Base-by-base conservation (phyloP, 352 stramenopile species). In the Phytophthora cactorum region DNA sequence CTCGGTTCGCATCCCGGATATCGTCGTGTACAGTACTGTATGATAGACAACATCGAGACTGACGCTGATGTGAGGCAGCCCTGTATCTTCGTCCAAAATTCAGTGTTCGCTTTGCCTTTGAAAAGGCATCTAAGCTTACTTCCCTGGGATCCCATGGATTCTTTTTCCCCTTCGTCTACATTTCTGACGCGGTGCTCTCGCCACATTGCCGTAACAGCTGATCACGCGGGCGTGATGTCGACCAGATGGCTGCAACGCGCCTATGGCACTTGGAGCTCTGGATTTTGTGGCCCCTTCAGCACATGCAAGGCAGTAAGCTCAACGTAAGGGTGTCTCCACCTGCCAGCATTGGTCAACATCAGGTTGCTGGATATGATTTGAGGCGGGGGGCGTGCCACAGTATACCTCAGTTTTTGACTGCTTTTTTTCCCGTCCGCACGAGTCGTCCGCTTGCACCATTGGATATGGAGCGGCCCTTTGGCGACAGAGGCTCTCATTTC, bases 391-490 rank as follows among this genome's bases (percentile, higher is more conserved):
- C 41, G 11, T 29, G 10, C 17, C 45, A 22, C 41, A n/a, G 3
- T 39, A 39, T 39, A 39, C 12, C 34, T 32, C 31, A 25, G 51
- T 52, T 43, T 34, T 22, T 29, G 38, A 15, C 39, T 22, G 34
- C 34, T 22, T 22, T 59, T 52, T 52, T 45, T 52, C 49, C 49
- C 58, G 58, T 46, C 36, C 56, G 45, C 44, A 55, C 11, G 25
- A 28, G 34, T 65, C 46, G 57, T 44, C 57, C 58, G 5, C 11
- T 66, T 52, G 47, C 47, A 39, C 59, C 31, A 28, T 25, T 52
- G 41, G 45, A 36, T 57, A 56, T 55, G 39, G 38, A 47, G 50
- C 27, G 28, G 14, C 4, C 28, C n/a, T 22, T 22, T 22, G 17
- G 17, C 17, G 17, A 22, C 17, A 22, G 5, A 31, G 12, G 7